Evolutionary conservation across 805 yeast species (phyloP).

Genomic region (Lachancea fermentati): DNA sequence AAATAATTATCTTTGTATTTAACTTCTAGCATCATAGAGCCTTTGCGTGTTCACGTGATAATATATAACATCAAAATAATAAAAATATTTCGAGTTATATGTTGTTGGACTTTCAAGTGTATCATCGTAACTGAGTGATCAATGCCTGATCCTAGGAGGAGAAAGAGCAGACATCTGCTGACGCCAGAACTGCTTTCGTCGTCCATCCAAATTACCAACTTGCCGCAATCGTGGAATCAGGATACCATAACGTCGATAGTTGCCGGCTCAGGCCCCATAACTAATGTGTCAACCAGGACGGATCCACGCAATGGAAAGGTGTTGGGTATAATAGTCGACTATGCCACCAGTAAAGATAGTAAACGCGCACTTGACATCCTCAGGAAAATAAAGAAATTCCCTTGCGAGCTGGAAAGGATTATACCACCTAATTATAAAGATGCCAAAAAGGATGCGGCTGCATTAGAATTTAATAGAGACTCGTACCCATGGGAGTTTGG

Average conservation of each 20-base stretch:
- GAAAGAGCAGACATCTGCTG: slow-evolving; percentile 28
- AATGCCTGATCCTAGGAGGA: slow-evolving; percentile 30
- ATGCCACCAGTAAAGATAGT: slow-evolving; percentile 23
- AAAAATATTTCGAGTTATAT: not conserved
- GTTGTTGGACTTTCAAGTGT: not conserved
- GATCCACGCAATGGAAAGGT: slow-evolving; percentile 42
- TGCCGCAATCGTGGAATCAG: slow-evolving; percentile 71
- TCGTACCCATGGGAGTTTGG: slow-evolving; percentile 28
- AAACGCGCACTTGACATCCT: slow-evolving; percentile 24
- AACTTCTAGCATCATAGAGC: too few species aligned
- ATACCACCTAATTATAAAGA: slow-evolving; percentile 23
- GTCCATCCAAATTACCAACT: slow-evolving; percentile 33
- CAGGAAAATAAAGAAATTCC: slow-evolving; percentile 24
- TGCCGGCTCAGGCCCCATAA: slow-evolving; percentile 67
- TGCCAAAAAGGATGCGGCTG: slow-evolving; percentile 7
- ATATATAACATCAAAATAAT: not conserved
- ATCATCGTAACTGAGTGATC: not conserved
- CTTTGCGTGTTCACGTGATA: not conserved
- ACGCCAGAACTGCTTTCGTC: slow-evolving; percentile 30
- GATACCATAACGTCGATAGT: slow-evolving; percentile 57
- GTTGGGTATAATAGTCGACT: slow-evolving; percentile 32
- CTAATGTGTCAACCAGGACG: slow-evolving; percentile 31
- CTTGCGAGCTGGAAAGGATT: slow-evolving; percentile 24
- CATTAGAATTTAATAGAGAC: slow-evolving; percentile 25
- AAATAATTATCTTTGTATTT: too few species aligned